A percentile compares a stretch with the other conserved stretches of the same genome.
phyloP scores from a whole-genome alignment of 1,284 basidiomycete genomes.

The Inonotus hispidus region DNA sequence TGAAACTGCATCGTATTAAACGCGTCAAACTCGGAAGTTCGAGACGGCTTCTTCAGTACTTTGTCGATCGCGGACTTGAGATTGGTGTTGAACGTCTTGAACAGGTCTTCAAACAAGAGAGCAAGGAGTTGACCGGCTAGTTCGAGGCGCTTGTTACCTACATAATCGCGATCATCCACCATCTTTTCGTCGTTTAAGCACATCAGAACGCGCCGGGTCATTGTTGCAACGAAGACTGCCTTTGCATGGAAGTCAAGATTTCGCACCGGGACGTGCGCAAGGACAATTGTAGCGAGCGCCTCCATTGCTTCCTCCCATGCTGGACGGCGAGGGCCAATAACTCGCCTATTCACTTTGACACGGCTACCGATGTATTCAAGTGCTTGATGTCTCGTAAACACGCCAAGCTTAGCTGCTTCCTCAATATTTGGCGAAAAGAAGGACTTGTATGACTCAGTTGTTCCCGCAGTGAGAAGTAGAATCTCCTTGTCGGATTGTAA shows the following conservation, averaged over 20 bases:
- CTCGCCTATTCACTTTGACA: slow-evolving; percentile 83
- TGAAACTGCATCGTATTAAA: slow-evolving; percentile 92
- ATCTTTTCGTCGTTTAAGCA: slow-evolving; percentile 95
- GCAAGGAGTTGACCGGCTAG: slow-evolving; percentile 97
- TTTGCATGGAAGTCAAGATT: slow-evolving; percentile 92
- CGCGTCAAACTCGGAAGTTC: slow-evolving; percentile 94
- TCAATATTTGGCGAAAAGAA: slow-evolving; percentile 92
- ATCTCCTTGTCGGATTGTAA: slow-evolving; percentile 99
- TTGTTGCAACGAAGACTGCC: slow-evolving; percentile 96
- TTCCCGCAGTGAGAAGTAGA: slow-evolving; percentile 90
- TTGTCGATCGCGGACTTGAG: slow-evolving; percentile 97
- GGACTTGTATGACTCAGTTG: slow-evolving; percentile 84
- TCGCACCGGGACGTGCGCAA: slow-evolving; percentile 93
- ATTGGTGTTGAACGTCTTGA: slow-evolving; percentile 98
- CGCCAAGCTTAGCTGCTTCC: slow-evolving; percentile 85
- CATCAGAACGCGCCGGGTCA: slow-evolving; percentile 95
- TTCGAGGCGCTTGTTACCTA: slow-evolving; percentile 98
- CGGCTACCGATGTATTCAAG: slow-evolving; percentile 93
- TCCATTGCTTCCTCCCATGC: slow-evolving; percentile 94
- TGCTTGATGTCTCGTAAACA: slow-evolving; percentile 92
- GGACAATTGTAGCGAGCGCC: slow-evolving; percentile 93
- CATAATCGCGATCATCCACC: slow-evolving; percentile 98
- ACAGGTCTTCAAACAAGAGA: slow-evolving; percentile 94
- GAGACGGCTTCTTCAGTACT: slow-evolving; percentile 93
- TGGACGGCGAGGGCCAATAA: slow-evolving; percentile 78